phyloP scores from a whole-genome alignment of 176 grass and related monocot genomes.

The Pharus latifolius region DNA sequence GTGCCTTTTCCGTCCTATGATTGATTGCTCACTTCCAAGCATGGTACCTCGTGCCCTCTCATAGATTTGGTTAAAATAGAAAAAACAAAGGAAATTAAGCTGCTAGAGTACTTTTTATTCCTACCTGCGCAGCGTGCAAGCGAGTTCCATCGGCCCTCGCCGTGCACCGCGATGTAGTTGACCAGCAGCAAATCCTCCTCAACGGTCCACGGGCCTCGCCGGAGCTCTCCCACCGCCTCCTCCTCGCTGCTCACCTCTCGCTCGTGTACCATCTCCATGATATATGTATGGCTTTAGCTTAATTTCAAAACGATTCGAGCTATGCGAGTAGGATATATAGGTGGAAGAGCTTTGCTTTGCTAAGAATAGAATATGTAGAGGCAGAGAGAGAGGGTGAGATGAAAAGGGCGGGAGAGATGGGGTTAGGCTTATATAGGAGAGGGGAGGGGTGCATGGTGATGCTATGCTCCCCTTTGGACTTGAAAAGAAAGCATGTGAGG shows the following conservation, averaged over 20 bases:
- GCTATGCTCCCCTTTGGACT: not conserved
- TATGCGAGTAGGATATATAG: no score
- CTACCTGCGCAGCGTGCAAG: slow-evolving; percentile 72
- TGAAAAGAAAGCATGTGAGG: slow-evolving; percentile 17
- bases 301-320: no score
- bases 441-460: not conserved
- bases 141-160: slow-evolving; percentile 91
- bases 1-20: no score
- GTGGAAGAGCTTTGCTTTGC: no score
- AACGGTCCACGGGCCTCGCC: slow-evolving; percentile 85
- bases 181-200: slow-evolving; percentile 80
- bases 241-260: slow-evolving; percentile 23
- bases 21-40: no score
- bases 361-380: not conserved
- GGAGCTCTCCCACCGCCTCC: slow-evolving; percentile 9
- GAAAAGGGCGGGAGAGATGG: slow-evolving; percentile 41
- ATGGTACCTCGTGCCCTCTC: no score
- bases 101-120: no score
- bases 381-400: not conserved
- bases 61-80: no score
- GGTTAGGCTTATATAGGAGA: slow-evolving; percentile 41
- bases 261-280: not conserved
- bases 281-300: no score
- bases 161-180: slow-evolving; percentile 59
- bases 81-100: no score